Evolutionary conservation across 768 basidiomycete species (phyloP).

Genomic region (Boletus barrowsii): DNA sequence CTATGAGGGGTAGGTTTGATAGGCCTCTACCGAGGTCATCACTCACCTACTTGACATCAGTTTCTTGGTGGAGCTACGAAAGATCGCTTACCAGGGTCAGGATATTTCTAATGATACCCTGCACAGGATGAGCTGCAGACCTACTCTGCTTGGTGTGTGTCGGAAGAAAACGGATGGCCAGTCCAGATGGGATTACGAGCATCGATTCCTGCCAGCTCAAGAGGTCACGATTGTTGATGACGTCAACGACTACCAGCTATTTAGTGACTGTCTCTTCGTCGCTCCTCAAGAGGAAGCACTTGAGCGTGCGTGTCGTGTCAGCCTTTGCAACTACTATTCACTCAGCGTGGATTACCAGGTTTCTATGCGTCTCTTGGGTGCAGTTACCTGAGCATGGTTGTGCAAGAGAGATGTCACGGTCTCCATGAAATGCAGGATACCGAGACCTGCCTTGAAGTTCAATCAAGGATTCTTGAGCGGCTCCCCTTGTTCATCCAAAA

Average conservation of each 20-base stretch:
- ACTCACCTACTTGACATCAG: slow-evolving; percentile 34
- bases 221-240: slow-evolving; percentile 82
- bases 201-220: slow-evolving; percentile 61
- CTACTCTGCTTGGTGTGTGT: slow-evolving; percentile 69
- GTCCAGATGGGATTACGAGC: slow-evolving; percentile 63
- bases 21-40: background rate
- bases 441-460: slow-evolving; percentile 46
- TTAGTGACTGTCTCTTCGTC: slow-evolving; percentile 65
- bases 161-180: slow-evolving; percentile 50
- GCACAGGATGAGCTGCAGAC: slow-evolving; percentile 57
- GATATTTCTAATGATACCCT: slow-evolving; percentile 44
- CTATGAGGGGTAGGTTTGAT: slow-evolving; percentile 49
- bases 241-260: slow-evolving; percentile 67
- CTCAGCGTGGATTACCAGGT: slow-evolving; percentile 32
- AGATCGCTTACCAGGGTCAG: slow-evolving; percentile 66
- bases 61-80: slow-evolving; percentile 77
- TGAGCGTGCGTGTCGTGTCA: slow-evolving; percentile 49
- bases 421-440: slow-evolving; percentile 45
- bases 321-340: background rate
- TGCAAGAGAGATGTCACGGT: slow-evolving; percentile 69
- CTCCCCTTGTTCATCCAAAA: slow-evolving; percentile 87
- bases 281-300: slow-evolving; percentile 85
- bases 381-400: slow-evolving; percentile 63
- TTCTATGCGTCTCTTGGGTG: slow-evolving; percentile 78
- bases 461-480: slow-evolving; percentile 65